Base-by-base conservation (phyloP, 2,329 filamentous ascomycete species). In the Colletotrichum cordylinicola region DNA sequence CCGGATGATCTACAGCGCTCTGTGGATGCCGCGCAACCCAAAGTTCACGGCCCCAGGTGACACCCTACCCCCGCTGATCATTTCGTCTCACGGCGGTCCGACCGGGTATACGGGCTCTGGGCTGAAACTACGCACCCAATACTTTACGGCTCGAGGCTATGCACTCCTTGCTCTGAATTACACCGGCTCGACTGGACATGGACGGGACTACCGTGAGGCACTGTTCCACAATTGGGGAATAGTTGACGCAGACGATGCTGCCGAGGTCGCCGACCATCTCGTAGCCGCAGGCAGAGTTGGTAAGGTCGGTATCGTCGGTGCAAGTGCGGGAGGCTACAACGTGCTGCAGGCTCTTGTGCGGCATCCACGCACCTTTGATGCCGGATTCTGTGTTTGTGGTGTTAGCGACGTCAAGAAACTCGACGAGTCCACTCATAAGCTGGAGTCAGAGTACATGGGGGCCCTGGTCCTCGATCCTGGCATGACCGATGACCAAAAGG, bases 121-220 rank as follows among this genome's bases (percentile, higher is more conserved):
- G 0, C 82, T 91, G 1, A 81, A 83, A 15, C 80, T 90, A 8
- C 80, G 82, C 24, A 84, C 83, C 4, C 90, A 91, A 78, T 91
- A 89, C 78, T 90, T 87, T 78, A 91, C 89, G 0, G 88, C 89
- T 6, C 83, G 90, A 15, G 90, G 90, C 6, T 91, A 88, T 70
- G 89, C 89, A 2, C 87, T 86, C 65, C 84, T 88, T 15, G 82
- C 84, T 4, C 82, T 91, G 39, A 91, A 91, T 80, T 90, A 91
- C 78, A 86, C 85, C 4, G 90, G 90, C 5, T 90, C 88, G 2
- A 87, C 85, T 0, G 89, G 87, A 3, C 88, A 90, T 78, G 89
- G 90, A 1, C 84, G 86, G 5, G 82, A 83, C 8, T 91, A 91
- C 77, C 86, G 89, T 0, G 84, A 89, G 31, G 82, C 84, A 6